phyloP scores from a whole-genome alignment of 106 monocot species.

The Dendrobium huoshanense region DNA sequence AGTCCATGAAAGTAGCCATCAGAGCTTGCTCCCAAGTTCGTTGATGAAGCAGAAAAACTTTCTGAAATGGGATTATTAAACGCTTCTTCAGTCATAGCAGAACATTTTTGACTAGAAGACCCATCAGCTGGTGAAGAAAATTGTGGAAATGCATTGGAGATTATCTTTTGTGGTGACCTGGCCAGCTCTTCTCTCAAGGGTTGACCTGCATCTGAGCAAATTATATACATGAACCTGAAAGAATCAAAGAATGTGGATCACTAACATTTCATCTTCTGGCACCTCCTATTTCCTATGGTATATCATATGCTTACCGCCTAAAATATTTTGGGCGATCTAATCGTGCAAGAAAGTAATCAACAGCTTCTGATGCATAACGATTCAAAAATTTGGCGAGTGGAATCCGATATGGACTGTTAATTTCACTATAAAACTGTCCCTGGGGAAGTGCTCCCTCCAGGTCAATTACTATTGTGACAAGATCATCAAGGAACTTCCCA shows the following conservation, averaged over 20 bases:
- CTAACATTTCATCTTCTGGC: background rate
- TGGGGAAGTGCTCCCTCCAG: slow-evolving; percentile 85
- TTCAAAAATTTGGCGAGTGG: slow-evolving; percentile 95
- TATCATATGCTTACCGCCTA: slow-evolving; percentile 41
- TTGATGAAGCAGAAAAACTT: slow-evolving; percentile 22
- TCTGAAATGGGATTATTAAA: slow-evolving; percentile 34
- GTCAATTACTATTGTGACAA: slow-evolving; percentile 93
- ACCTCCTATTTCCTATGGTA: background rate
- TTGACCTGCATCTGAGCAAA: slow-evolving; percentile 82
- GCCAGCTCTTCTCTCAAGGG: slow-evolving; percentile 85
- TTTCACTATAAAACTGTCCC: slow-evolving; percentile 97
- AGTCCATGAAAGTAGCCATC: slow-evolving; percentile 96
- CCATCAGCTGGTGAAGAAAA: slow-evolving; percentile 39
- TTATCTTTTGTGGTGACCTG: slow-evolving; percentile 84
- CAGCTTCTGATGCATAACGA: slow-evolving; percentile 84
- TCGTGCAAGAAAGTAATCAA: slow-evolving; percentile 91
- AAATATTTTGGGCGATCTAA: slow-evolving; percentile 90
- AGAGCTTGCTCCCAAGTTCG: slow-evolving; percentile 30
- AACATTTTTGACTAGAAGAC: slow-evolving; percentile 29
- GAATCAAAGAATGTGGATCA: slow-evolving; percentile 7
- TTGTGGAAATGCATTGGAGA: slow-evolving; percentile 76
- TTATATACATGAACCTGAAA: slow-evolving; percentile 89
- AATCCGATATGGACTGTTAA: slow-evolving; percentile 91
- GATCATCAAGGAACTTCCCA: slow-evolving; percentile 93
- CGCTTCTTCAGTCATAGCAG: slow-evolving; percentile 50